Conservation (phyloP, 108 stramenopile genomes). For the Nannochloropsis oceanica region DNA sequence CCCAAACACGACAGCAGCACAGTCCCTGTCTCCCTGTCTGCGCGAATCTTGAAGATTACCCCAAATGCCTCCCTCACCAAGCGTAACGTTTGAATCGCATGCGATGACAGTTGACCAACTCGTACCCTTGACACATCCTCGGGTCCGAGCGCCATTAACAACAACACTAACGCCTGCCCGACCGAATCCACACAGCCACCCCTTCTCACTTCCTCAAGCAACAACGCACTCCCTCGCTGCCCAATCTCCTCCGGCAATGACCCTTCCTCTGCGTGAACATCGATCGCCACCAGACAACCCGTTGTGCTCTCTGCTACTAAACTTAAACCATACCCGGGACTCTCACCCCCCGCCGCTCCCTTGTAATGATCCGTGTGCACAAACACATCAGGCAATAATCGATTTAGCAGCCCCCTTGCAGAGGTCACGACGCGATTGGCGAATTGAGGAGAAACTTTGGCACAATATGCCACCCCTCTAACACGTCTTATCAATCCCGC, state of each 20-base stretch:
- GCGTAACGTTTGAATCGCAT: constrained; percentile 30
- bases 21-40: constrained; percentile 24
- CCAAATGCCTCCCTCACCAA: constrained; percentile 40
- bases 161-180: constrained; percentile 61
- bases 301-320: constrained; percentile 75
- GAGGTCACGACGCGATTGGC: constrained; percentile 85
- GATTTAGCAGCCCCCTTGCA: constrained; percentile 71
- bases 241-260: constrained; percentile 80
- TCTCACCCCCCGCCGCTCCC: constrained; percentile 18
- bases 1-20: constrained; percentile 40
- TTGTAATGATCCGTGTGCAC: constrained; percentile 72
- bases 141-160: constrained; percentile 87
- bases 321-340: constrained; percentile 61
- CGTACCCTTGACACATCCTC: constrained; percentile 63
- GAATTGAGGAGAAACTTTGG: constrained; percentile 71
- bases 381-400: constrained; percentile 80
- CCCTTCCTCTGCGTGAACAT: constrained; percentile 40
- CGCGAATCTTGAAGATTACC: constrained; percentile 31
- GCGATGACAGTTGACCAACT: constrained; percentile 17
- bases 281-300: constrained; percentile 61
- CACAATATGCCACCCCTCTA: constrained; percentile 73
- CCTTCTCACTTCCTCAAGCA: constrained; percentile 70
- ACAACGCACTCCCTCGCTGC: constrained; percentile 51
- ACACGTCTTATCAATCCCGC: constrained; percentile 86
- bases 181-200: constrained; percentile 88